Conservation (phyloP, 768 basidiomycete genomes). For the Nidularia sp. region DNA sequence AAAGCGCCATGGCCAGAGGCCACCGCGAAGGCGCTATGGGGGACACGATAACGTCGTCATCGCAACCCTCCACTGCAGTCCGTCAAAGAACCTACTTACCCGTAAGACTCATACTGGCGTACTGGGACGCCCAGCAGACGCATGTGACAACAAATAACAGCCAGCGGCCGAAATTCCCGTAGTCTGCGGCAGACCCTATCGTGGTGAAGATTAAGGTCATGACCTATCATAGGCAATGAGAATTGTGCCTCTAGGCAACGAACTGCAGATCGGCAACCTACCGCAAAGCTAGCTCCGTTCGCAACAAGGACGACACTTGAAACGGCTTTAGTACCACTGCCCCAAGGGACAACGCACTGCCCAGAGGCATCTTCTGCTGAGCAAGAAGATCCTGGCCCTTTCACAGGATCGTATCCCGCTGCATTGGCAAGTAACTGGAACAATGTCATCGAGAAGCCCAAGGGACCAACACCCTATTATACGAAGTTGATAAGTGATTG, state of each 20-base stretch:
- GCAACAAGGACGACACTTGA: conserved; percentile 74
- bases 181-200: conserved; percentile 71
- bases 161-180: conserved; percentile 76
- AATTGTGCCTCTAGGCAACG: background rate
- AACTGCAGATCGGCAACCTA: conserved; percentile 20
- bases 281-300: conserved; percentile 73
- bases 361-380: conserved; percentile 52
- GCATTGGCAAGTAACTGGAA: conserved; percentile 70
- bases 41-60: background rate
- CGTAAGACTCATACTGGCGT: conserved; percentile 70
- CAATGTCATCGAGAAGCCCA: conserved; percentile 64
- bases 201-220: conserved; percentile 84
- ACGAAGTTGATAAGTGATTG: background rate
- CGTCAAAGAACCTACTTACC: conserved; percentile 30
- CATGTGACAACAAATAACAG: conserved; percentile 65
- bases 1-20: conserved; percentile 74
- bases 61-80: background rate
- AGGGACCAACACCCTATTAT: conserved; percentile 61
- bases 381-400: conserved; percentile 71
- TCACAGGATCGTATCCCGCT: conserved; percentile 71
- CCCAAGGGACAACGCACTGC: conserved; percentile 78
- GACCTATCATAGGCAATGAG: conserved; percentile 29
- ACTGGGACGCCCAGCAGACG: conserved; percentile 80
- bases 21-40: conserved; percentile 58
- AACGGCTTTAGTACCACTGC: conserved; percentile 65